Percentiles rank a stretch among this genome's conserved stretches.
Conservation (phyloP, 768 basidiomycete genomes). For the Kwoniella sp. region DNA sequence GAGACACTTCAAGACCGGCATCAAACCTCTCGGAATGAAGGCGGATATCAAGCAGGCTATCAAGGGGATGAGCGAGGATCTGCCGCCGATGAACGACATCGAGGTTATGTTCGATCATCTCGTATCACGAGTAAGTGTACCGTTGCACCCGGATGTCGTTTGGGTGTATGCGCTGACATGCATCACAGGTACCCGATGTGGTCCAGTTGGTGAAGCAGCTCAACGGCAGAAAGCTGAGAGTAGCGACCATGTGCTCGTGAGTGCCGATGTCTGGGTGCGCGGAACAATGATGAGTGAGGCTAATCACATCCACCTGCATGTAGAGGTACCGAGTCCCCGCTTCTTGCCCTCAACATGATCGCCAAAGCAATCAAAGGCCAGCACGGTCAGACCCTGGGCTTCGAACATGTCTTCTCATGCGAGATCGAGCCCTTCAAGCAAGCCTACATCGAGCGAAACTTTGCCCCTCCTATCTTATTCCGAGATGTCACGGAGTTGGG, state of each 20-base stretch:
- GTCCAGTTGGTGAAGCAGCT: slow-evolving; percentile 49
- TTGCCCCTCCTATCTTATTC: slow-evolving; percentile 86
- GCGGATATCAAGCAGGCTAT: slow-evolving; percentile 32
- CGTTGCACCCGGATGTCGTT: no score
- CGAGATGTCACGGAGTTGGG: slow-evolving; percentile 87
- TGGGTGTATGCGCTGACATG: background rate
- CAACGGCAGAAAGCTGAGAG: slow-evolving; percentile 78
- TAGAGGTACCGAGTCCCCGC: slow-evolving; percentile 92
- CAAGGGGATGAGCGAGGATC: slow-evolving; percentile 42
- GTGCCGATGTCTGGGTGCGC: no score
- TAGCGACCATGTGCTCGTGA: slow-evolving; percentile 82
- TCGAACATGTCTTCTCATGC: slow-evolving; percentile 94
- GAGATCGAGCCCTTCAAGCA: slow-evolving; percentile 98
- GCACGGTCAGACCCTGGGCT: slow-evolving; percentile 66
- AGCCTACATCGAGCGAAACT: slow-evolving; percentile 95
- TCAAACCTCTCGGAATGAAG: slow-evolving; percentile 31
- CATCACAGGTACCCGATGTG: slow-evolving; percentile 42
- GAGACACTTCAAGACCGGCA: slow-evolving; percentile 33
- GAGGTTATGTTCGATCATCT: slow-evolving; percentile 48
- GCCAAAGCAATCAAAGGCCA: slow-evolving; percentile 73
- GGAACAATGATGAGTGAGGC: no score
- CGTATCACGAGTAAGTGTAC: slow-evolving; percentile 38
- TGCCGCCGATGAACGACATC: slow-evolving; percentile 45
- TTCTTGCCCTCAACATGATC: slow-evolving; percentile 84
- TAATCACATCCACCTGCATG: slow-evolving; percentile 37